phyloP scores from a whole-genome alignment of 768 basidiomycete species.

The Trametes maxima region DNA sequence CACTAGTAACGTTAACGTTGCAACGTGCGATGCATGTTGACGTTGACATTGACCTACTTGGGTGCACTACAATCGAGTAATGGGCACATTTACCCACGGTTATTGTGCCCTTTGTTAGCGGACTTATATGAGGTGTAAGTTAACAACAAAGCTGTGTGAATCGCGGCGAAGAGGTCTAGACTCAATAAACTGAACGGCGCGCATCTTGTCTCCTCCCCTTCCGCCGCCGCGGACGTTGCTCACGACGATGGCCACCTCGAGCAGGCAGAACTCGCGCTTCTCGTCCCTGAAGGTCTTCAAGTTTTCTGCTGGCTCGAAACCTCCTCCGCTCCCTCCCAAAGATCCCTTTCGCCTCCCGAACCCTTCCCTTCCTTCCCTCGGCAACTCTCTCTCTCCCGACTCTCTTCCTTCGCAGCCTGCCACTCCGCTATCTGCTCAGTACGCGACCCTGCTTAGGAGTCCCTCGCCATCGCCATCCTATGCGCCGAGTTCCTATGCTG shows the following conservation, averaged over 20 bases:
- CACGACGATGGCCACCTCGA: slow-evolving; percentile 29
- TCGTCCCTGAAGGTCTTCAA: slow-evolving; percentile 47
- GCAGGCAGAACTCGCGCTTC: slow-evolving; percentile 42
- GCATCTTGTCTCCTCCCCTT: slow-evolving; percentile 18
- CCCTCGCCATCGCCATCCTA: slow-evolving; percentile 32
- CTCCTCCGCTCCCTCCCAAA: slow-evolving; percentile 68
- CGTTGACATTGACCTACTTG: too few species aligned
- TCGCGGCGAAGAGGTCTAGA: slow-evolving; percentile 1
- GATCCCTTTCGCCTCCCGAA: slow-evolving; percentile 52
- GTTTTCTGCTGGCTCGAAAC: slow-evolving; percentile 36
- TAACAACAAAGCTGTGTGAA: neutral
- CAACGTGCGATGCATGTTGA: too few species aligned
- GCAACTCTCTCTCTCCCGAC: slow-evolving; percentile 49
- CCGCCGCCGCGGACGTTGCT: slow-evolving; percentile 21
- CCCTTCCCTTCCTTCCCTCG: slow-evolving; percentile 45
- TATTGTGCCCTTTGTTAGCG: neutral
- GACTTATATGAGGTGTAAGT: neutral
- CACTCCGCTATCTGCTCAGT: slow-evolving; percentile 34
- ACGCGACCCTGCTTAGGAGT: slow-evolving; percentile 32
- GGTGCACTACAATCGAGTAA: too few species aligned
- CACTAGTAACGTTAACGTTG: too few species aligned
- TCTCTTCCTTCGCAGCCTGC: slow-evolving; percentile 34
- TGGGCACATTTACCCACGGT: neutral
- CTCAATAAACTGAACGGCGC: slow-evolving; percentile 6
- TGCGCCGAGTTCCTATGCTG: slow-evolving; percentile 26